Conservation (phyloP, 2,329 filamentous ascomycete genomes). For the Tolypocladium pustulatum region DNA sequence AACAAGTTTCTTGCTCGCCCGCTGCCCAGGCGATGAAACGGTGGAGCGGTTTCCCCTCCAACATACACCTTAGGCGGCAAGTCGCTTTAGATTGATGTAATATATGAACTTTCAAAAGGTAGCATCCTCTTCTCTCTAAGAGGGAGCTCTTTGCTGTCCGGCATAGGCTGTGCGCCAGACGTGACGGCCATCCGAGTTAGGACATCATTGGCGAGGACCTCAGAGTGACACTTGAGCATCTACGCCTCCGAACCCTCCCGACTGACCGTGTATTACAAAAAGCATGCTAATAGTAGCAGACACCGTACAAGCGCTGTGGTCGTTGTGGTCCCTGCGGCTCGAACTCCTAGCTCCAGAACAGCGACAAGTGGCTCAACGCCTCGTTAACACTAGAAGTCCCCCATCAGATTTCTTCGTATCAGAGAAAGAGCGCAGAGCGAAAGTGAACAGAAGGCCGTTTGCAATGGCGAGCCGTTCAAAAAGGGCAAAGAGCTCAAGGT, state of each 20-base stretch:
- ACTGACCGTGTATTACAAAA: not conserved
- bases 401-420: too few relatives aligned
- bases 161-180: too few relatives aligned
- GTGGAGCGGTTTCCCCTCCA: not conserved
- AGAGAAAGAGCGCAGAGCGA: too few relatives aligned
- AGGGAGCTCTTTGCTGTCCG: not conserved
- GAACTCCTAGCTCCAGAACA: too few relatives aligned
- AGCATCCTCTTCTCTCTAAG: not conserved
- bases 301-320: not conserved
- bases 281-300: not conserved
- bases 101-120: not conserved
- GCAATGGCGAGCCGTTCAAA: too few relatives aligned
- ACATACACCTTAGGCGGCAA: not conserved
- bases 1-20: not conserved
- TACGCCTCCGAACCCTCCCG: not conserved
- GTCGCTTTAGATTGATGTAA: not conserved
- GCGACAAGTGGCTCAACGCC: too few relatives aligned
- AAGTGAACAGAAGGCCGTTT: too few relatives aligned
- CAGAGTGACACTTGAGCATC: too few relatives aligned
- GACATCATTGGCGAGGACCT: too few relatives aligned
- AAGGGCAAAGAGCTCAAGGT: conserved; percentile 24
- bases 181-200: too few relatives aligned
- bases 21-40: not conserved
- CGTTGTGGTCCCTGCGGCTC: too few relatives aligned
- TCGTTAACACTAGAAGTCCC: too few relatives aligned